Conservation (phyloP, 495 filamentous ascomycete genomes). For the Parathielavia hyrcaniae region DNA sequence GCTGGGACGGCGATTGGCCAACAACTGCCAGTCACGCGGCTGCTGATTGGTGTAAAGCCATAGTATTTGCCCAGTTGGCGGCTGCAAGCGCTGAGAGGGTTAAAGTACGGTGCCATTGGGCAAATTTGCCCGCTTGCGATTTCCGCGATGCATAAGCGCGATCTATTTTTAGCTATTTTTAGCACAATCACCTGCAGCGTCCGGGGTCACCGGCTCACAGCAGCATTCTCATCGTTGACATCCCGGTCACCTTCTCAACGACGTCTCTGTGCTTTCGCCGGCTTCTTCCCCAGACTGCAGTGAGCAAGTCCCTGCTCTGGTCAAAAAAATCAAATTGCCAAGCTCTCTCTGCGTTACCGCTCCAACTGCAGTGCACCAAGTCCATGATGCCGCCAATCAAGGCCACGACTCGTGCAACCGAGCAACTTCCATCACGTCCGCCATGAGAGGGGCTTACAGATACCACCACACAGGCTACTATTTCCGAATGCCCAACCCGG, state of each 20-base stretch:
- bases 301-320: background rate
- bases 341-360: background rate
- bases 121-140: slow-evolving; percentile 31
- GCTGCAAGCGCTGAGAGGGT: slow-evolving; percentile 27
- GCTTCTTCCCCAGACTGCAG: background rate
- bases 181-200: slow-evolving; percentile 17
- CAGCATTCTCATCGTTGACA: background rate
- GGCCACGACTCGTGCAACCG: background rate
- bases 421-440: background rate
- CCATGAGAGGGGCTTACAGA: background rate
- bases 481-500: background rate
- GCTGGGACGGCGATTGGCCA: slow-evolving; percentile 4
- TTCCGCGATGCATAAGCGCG: slow-evolving; percentile 15
- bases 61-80: slow-evolving; percentile 16
- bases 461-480: background rate
- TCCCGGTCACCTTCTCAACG: background rate
- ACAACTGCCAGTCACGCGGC: background rate
- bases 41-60: slow-evolving; percentile 18
- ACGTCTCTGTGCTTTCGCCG: background rate
- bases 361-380: background rate
- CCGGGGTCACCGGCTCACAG: background rate
- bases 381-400: background rate
- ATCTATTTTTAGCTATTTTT: slow-evolving; percentile 37
- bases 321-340: background rate
- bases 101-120: slow-evolving; percentile 26